phyloP scores from a whole-genome alignment of 2,329 filamentous ascomycete species.

The Cordyceps fumosorosea region DNA sequence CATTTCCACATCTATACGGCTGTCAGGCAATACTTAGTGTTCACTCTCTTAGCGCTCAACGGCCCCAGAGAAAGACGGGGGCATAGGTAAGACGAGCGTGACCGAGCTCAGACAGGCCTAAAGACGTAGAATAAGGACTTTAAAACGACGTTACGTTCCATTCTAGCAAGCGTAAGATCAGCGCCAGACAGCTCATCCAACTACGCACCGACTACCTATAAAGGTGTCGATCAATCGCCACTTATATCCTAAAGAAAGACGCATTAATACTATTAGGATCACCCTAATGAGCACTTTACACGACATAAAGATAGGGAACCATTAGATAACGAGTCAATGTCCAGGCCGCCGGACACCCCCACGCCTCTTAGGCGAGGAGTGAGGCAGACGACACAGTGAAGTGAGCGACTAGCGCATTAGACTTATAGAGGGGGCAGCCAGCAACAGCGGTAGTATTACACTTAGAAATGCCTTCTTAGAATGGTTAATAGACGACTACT shows the following conservation, averaged over 20 bases:
- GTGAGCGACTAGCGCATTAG: not conserved
- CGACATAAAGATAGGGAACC: not conserved
- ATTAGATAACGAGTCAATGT: not conserved
- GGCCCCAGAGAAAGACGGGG: not conserved
- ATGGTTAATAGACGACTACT: conserved; percentile 24
- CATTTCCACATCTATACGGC: not conserved
- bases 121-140: conserved; percentile 21
- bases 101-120: conserved; percentile 8
- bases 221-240: conserved; percentile 17
- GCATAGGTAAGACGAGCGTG: conserved; percentile 18
- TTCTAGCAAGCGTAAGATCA: conserved; percentile 17
- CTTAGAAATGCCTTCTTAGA: conserved; percentile 29
- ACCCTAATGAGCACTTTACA: too few relatives aligned
- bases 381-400: not conserved
- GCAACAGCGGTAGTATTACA: conserved; percentile 26
- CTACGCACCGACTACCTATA: conserved; percentile 18
- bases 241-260: not conserved
- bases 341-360: not conserved
- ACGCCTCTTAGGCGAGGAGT: conserved; percentile 3
- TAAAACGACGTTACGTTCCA: conserved; percentile 18
- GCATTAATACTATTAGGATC: not conserved
- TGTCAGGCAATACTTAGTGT: conserved; percentile 11
- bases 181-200: conserved; percentile 12
- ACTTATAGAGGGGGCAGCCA: not conserved
- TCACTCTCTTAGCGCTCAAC: conserved; percentile 8